A percentile compares a stretch with the other conserved stretches of the same genome.
Conservation (phyloP, 1,284 basidiomycete genomes). For the Ganoderma resinaceum region DNA sequence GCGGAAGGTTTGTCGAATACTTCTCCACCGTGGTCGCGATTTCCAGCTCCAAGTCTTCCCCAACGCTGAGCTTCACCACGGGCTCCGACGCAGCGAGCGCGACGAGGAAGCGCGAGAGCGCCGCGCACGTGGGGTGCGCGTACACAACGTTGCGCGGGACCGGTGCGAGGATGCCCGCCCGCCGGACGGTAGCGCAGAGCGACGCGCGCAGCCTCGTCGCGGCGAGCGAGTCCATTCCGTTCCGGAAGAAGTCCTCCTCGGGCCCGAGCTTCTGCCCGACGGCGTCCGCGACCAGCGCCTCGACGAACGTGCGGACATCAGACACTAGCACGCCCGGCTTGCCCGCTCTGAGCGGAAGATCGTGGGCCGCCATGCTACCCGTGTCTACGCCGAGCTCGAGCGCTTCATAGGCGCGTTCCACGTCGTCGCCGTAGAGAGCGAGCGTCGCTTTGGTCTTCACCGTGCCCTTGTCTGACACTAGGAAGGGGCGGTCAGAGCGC, state of each 20-base stretch:
- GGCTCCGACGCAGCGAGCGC: background rate
- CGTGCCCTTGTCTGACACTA: slow-evolving; percentile 31
- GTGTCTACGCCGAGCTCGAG: slow-evolving; percentile 19
- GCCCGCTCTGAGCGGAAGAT: background rate
- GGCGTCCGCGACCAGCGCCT: slow-evolving; percentile 2
- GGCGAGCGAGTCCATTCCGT: slow-evolving; percentile 28
- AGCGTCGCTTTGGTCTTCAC: slow-evolving; percentile 25
- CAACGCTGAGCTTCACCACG: background rate
- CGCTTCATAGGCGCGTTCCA: slow-evolving; percentile 26
- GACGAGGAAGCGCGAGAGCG: slow-evolving; percentile 19
- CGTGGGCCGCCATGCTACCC: background rate
- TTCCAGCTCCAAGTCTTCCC: background rate
- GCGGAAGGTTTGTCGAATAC: slow-evolving; percentile 2
- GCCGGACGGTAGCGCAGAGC: slow-evolving; percentile 11
- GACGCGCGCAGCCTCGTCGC: slow-evolving; percentile 24
- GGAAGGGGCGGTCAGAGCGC: slow-evolving; percentile 27
- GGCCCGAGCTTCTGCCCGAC: slow-evolving; percentile 7
- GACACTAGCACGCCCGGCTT: background rate
- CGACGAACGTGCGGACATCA: slow-evolving; percentile 24
- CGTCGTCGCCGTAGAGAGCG: slow-evolving; percentile 27
- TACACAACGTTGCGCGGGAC: slow-evolving; percentile 32
- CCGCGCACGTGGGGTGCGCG: slow-evolving; percentile 23
- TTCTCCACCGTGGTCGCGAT: slow-evolving; percentile 7
- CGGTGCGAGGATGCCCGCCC: background rate
- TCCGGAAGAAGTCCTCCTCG: slow-evolving; percentile 13